Percentiles rank a stretch among this genome's conserved stretches.
These are phyloP conservation scores for Saposhnikovia divaricata DNA, from an alignment of 129 eudicot genomes.

Conservation along the genomic window DNA sequence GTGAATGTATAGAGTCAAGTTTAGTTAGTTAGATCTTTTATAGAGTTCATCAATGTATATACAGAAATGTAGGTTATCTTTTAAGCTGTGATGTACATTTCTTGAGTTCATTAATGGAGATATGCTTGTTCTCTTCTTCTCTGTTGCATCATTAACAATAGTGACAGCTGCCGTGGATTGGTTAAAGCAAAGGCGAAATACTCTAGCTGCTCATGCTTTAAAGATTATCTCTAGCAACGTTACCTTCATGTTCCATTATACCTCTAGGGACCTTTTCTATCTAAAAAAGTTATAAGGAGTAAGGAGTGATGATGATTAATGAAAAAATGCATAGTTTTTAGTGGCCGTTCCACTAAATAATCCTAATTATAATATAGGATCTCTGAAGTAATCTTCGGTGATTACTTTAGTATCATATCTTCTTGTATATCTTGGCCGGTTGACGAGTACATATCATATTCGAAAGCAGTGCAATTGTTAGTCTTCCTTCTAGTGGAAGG, in stretches of 20 bases:
- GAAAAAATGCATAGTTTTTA: neutral
- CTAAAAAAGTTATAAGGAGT: neutral
- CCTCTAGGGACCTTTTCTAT: neutral
- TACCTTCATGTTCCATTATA: neutral
- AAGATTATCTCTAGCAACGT: neutral
- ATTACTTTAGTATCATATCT: neutral
- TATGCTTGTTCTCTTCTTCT: no score
- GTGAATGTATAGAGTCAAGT: no score
- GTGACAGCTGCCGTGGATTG: neutral
- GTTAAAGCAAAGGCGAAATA: neutral
- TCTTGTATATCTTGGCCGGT: constrained; percentile 44
- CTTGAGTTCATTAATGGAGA: no score
- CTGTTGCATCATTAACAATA: no score
- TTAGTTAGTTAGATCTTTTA: no score
- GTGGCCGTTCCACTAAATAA: neutral
- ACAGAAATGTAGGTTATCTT: no score
- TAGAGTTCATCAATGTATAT: no score
- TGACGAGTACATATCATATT: constrained; percentile 60
- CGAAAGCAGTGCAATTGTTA: constrained; percentile 64
- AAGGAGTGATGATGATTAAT: neutral
- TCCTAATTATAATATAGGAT: neutral
- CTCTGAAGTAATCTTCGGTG: neutral
- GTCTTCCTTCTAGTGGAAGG: constrained; percentile 82
- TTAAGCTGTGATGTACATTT: no score
- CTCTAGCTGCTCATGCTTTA: neutral